Base-by-base conservation (phyloP, 2,329 filamentous ascomycete genomes). In the Pseudodiploospora longispora region DNA sequence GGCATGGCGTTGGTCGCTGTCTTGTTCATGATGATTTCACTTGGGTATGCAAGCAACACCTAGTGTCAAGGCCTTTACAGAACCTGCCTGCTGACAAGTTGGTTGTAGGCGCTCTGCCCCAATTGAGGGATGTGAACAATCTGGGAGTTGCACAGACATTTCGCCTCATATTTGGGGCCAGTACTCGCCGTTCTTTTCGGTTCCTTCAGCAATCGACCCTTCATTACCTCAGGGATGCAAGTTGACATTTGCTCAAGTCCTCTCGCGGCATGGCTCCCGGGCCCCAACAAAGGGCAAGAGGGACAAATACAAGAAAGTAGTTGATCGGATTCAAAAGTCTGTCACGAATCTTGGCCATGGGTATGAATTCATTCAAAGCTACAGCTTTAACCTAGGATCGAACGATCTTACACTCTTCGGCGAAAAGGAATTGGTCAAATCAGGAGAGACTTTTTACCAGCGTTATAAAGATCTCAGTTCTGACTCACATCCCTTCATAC, bases 191-290 rank as follows among this genome's bases (percentile, higher is more conserved):
- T 94, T 81, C 66, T 95, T 86, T 64, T 75, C 82, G 1, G 82
- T 90, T 0, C 75, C 81, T 6, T 88, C 84, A 1, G 69, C 77
- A 3, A 77, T 87, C 41, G 69, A 78, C 10, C 54, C 72, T 6
- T 68, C 70, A 6, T 67, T 84, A 1, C 89, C 88, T 0, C 52
- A 68, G 1, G 71, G 70, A n/a, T 96, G 90, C 65, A 68, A 76
- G 9, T 67, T 91, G 53, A 91, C 82, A 3, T 91, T 95, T 63
- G 90, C 76, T 1, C 85, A 90, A 56, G 70, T 90, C 27, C 74
- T 96, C 39, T 89, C 87, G 27, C 81, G 90, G 3, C 90, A 96
- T 60, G 90, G 89, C 39, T 86, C 87, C 33, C 78, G 90, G 42
- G 85, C 87, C 59, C 90, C 90, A 1, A 95, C 89, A 0, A 57